Evolutionary conservation across 2,329 filamentous ascomycete species (phyloP), one percentile per base, ranked within the genome.

Genomic region (Aureobasidium vineae): DNA sequence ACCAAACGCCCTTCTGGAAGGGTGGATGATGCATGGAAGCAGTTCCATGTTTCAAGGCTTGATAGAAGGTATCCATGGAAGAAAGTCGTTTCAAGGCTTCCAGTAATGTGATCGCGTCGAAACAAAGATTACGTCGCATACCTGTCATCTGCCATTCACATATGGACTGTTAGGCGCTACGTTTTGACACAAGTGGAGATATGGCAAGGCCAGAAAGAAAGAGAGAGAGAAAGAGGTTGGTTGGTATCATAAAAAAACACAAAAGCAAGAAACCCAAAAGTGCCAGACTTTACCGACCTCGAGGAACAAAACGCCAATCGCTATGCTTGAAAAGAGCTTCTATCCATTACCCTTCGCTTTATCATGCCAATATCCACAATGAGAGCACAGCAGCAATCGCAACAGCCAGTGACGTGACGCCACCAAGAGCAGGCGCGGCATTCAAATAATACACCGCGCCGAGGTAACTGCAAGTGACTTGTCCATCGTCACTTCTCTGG

Each of bases 401-500:
- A 6, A 64, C 28, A 11, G 49, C 61, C 16, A 64, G 15, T 5
- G 38, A 31, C 15, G 26, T n/a, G 3, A 2, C n/a, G 33, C 38
- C 38, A 19, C 26, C 5, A 2, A 65, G 2, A 40, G 16, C 28
- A 26, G 50, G 21, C 3, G 69, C 72, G 65, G 53, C 70, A 45
- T 74, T 75, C 33, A 71, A 33, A 66, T 75, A 73, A 68, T 75
- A 77, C 16, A 75, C 72, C 23, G 76, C 76, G 3, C 76, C 76
- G 36, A 76, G 65, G 67, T 73, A 78, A 67, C 71, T 76, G 68
- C 76, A 78, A 43, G 70, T 74, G 23, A 77, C 66, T n/a, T 66
- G 67, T 7, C 70, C 72, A 31, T 68, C 69, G 13, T 63, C 59
- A 40, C 67, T 70, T 10, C 74, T 64, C 66, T 70, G 69, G 8